Evolutionary conservation across 306 rosid genomes (phyloP).

Genomic region (Vigna mungo): DNA sequence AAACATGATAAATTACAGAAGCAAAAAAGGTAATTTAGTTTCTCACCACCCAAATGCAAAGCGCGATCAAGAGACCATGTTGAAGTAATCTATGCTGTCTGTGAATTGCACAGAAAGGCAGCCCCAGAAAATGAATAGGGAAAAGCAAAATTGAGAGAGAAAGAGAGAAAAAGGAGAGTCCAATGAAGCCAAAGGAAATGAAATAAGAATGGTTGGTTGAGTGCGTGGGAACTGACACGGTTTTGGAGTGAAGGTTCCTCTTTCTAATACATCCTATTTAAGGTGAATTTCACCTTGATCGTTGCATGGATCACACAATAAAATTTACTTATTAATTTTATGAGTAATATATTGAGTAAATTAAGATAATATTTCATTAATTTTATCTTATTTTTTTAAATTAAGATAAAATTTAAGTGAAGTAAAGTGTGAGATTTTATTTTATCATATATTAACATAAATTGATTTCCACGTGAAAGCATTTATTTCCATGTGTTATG

Average conservation of each 20-base stretch:
- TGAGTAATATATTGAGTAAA: too few species aligned
- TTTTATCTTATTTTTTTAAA: too few species aligned
- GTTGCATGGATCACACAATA: not conserved
- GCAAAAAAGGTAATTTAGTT: slow-evolving; percentile 26
- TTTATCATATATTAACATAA: too few species aligned
- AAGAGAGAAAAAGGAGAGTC: not conserved
- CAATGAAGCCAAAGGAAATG: not conserved
- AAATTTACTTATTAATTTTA: too few species aligned
- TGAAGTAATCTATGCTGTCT: not conserved
- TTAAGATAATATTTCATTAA: too few species aligned
- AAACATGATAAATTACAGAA: not conserved
- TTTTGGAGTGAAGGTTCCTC: not conserved
- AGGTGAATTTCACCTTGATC: slow-evolving; percentile 34
- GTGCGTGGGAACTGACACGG: slow-evolving; percentile 37
- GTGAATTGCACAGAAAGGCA: not conserved
- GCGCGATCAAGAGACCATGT: not conserved
- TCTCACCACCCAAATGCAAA: slow-evolving; percentile 20
- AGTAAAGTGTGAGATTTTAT: too few species aligned
- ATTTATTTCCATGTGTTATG: too few species aligned
- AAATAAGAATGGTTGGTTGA: not conserved
- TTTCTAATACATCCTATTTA: slow-evolving; percentile 5
- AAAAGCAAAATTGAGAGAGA: not conserved
- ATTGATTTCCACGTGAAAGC: too few species aligned
- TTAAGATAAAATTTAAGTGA: too few species aligned
- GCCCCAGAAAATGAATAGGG: not conserved